Conservation (phyloP, 1,284 basidiomycete genomes). For the Ganoderma resinaceum region DNA sequence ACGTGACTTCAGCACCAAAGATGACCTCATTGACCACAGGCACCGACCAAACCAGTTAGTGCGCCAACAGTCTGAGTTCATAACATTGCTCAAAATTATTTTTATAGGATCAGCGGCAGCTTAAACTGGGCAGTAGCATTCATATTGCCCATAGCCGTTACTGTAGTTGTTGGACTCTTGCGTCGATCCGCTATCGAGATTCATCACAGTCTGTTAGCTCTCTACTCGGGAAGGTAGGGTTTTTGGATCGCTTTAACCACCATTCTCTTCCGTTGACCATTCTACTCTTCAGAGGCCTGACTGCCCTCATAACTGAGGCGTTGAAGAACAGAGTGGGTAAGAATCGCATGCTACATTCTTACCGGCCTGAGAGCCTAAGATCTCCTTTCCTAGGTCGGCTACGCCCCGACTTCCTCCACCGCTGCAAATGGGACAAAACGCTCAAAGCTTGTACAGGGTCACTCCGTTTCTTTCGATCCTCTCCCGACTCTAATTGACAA, state of each 20-base stretch:
- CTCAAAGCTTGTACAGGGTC: constrained; percentile 63
- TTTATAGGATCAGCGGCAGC: constrained; percentile 53
- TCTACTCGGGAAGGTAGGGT: constrained; percentile 55
- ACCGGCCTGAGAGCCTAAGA: background rate
- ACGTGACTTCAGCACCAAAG: constrained; percentile 57
- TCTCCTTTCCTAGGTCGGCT: constrained; percentile 54
- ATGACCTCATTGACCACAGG: constrained; percentile 59
- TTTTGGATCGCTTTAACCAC: background rate
- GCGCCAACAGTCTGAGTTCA: no score
- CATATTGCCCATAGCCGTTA: constrained; percentile 50
- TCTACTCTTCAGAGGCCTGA: constrained; percentile 48
- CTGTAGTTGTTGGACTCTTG: constrained; percentile 45
- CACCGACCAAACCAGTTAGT: constrained; percentile 57
- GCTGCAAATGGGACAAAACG: constrained; percentile 65
- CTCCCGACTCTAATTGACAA: background rate
- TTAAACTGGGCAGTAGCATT: constrained; percentile 56
- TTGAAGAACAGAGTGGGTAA: constrained; percentile 68
- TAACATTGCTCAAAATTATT: background rate
- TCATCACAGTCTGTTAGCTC: constrained; percentile 62
- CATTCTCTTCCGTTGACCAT: background rate
- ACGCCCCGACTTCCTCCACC: constrained; percentile 72
- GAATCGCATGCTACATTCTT: constrained; percentile 16
- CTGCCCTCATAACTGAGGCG: constrained; percentile 56
- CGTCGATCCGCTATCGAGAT: constrained; percentile 56
- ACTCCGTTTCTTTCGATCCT: background rate